Percentiles rank a stretch among this genome's conserved stretches.
phyloP scores from a whole-genome alignment of 2,329 filamentous ascomycete species.

The Emergomyces pasteurianus region DNA sequence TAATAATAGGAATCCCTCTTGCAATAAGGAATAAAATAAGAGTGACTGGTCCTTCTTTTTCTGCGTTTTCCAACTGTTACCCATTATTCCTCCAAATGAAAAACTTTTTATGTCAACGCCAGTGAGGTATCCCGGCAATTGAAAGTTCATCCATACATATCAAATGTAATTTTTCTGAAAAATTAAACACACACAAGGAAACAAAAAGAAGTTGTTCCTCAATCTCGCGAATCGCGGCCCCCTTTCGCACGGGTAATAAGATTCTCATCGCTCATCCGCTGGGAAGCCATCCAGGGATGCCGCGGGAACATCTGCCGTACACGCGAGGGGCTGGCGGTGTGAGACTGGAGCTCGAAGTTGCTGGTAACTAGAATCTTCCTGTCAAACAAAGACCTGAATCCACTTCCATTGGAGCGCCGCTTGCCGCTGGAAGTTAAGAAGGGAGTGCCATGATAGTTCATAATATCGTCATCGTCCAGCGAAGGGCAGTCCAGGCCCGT shows the following conservation, averaged over 20 bases:
- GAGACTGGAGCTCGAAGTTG: neutral
- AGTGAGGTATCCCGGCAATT: neutral
- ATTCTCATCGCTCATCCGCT: neutral
- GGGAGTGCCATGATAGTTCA: slow-evolving; percentile 5
- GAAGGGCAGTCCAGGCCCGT: slow-evolving; percentile 11
- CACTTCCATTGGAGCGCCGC: neutral
- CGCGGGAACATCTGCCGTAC: neutral
- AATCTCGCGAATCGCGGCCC: neutral
- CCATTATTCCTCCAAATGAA: neutral
- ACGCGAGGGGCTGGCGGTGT: neutral
- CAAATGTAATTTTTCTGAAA: neutral
- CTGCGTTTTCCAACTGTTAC: neutral
- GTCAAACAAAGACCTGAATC: neutral
- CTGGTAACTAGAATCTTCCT: slow-evolving; percentile 1
- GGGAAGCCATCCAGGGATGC: neutral
- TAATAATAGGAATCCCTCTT: no score
- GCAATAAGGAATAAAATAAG: neutral
- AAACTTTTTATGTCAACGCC: neutral
- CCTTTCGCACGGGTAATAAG: neutral
- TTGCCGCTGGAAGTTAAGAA: neutral
- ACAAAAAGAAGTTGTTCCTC: neutral
- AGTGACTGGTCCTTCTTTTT: neutral
- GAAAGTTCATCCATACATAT: neutral
- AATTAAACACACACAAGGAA: neutral
- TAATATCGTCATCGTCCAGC: neutral